Percentiles rank a stretch among this genome's conserved stretches.
Evolutionary conservation across 2,329 filamentous ascomycete genomes (phyloP).

Genomic region (Sordariomycetes sp.): DNA sequence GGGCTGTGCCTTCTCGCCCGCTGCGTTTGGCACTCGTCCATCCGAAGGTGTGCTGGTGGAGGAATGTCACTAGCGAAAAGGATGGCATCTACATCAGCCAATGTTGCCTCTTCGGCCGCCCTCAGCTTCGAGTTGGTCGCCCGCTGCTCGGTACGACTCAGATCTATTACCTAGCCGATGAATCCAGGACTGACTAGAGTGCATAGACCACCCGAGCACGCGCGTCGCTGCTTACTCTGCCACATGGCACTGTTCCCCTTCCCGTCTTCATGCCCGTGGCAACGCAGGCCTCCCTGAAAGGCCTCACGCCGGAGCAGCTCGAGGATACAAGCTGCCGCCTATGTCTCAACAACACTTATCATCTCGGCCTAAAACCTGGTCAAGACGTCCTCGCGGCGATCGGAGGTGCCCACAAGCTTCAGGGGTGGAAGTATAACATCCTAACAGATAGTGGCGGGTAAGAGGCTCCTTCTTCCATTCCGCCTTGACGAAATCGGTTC

Average conservation of each 20-base stretch:
- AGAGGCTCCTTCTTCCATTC: conserved; percentile 6
- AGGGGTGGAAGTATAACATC: conserved; percentile 93
- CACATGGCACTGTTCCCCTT: conserved; percentile 82
- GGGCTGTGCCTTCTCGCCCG: not conserved
- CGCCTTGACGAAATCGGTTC: not conserved
- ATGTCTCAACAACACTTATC: conserved; percentile 97
- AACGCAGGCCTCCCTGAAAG: conserved; percentile 92
- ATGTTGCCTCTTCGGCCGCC: conserved; percentile 49
- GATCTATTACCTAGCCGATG: not conserved
- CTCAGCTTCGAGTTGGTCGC: conserved; percentile 70
- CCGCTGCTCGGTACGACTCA: conserved; percentile 61
- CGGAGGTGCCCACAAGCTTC: conserved; percentile 86
- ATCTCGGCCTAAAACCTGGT: conserved; percentile 88
- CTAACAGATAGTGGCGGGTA: conserved; percentile 71
- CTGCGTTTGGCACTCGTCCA: not conserved
- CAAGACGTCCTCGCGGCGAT: conserved; percentile 79
- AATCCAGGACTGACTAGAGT: not conserved
- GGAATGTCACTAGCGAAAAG: conserved; percentile 22
- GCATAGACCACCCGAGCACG: conserved; percentile 82
- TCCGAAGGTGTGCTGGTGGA: not conserved
- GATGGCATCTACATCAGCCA: conserved; percentile 30
- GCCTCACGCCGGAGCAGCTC: conserved; percentile 83
- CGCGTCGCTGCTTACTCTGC: conserved; percentile 76
- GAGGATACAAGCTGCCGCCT: conserved; percentile 81
- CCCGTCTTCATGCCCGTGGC: conserved; percentile 98